Percentiles rank a stretch among this genome's conserved stretches.
Conservation (phyloP, 2,329 filamentous ascomycete genomes). For the Aureobasidium sp. region DNA sequence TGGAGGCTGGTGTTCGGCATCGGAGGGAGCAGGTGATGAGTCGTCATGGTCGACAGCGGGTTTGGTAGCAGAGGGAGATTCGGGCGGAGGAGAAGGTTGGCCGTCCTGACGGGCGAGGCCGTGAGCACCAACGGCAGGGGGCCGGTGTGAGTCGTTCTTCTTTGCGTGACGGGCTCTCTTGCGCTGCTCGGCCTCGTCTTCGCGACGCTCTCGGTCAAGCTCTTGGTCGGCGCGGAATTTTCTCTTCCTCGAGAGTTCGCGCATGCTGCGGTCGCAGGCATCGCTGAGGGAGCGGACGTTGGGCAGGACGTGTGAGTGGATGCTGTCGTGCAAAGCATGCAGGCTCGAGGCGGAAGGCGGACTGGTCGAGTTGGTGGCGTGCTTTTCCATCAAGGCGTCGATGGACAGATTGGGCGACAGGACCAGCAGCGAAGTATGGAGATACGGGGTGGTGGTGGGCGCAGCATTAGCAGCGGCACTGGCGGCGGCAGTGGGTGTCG, state of each 20-base stretch:
- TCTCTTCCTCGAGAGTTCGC: slow-evolving; percentile 56
- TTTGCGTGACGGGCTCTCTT: slow-evolving; percentile 48
- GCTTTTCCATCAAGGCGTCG: slow-evolving; percentile 61
- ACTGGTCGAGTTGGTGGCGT: slow-evolving; percentile 42
- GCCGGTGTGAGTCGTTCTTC: slow-evolving; percentile 46
- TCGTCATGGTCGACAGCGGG: slow-evolving; percentile 49
- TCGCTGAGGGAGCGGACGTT: slow-evolving; percentile 45
- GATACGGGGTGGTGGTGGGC: slow-evolving; percentile 53
- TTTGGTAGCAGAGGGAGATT: slow-evolving; percentile 22
- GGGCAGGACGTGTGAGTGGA: slow-evolving; percentile 46
- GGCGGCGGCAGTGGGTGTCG: slow-evolving; percentile 44
- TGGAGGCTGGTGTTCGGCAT: slow-evolving; percentile 49
- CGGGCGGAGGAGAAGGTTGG: slow-evolving; percentile 25
- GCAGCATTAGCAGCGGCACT: slow-evolving; percentile 49
- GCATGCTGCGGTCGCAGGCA: slow-evolving; percentile 65
- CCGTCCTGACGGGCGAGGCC: slow-evolving; percentile 57
- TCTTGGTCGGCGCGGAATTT: slow-evolving; percentile 52
- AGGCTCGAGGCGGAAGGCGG: slow-evolving; percentile 54
- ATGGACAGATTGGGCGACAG: slow-evolving; percentile 51
- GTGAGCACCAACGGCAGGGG: slow-evolving; percentile 54
- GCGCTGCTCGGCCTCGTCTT: slow-evolving; percentile 47
- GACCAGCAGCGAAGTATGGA: slow-evolving; percentile 49
- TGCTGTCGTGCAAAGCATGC: slow-evolving; percentile 54
- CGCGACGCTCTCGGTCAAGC: slow-evolving; percentile 40
- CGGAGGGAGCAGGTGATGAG: slow-evolving; percentile 50